Conservation (phyloP, 352 stramenopile genomes). For the Pythium rhizo-oryzae region DNA sequence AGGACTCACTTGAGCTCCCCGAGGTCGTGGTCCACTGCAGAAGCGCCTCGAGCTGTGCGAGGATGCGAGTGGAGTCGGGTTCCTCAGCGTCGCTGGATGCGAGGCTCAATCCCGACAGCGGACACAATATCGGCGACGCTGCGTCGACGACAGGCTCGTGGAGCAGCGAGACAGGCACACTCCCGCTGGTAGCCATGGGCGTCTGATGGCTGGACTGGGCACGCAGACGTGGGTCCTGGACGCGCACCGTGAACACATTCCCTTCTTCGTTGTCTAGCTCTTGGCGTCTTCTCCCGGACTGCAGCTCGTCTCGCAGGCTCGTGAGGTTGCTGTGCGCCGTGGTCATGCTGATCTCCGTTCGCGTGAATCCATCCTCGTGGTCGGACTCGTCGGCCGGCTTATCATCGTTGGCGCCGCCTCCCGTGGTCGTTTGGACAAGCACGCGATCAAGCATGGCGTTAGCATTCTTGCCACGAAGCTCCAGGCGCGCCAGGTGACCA, state of each 20-base stretch:
- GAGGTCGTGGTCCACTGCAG: slow-evolving; percentile 54
- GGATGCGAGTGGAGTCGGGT: slow-evolving; percentile 57
- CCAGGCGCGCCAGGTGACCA: slow-evolving; percentile 62
- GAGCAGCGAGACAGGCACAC: slow-evolving; percentile 29
- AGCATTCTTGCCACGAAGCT: slow-evolving; percentile 58
- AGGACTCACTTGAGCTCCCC: background rate
- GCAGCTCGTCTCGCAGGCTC: slow-evolving; percentile 7
- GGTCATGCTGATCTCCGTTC: background rate
- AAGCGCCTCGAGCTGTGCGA: slow-evolving; percentile 53
- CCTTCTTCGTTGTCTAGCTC: background rate
- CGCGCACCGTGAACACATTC: slow-evolving; percentile 38
- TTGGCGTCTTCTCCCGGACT: background rate
- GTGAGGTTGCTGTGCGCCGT: slow-evolving; percentile 22
- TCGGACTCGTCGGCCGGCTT: slow-evolving; percentile 31
- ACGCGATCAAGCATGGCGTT: slow-evolving; percentile 38
- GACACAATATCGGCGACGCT: slow-evolving; percentile 49
- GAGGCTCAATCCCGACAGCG: slow-evolving; percentile 51
- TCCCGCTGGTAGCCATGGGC: too few species aligned
- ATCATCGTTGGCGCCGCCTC: background rate
- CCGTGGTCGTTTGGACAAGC: background rate
- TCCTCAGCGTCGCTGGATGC: slow-evolving; percentile 53
- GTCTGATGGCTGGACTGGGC: background rate
- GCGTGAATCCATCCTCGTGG: slow-evolving; percentile 54
- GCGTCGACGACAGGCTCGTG: slow-evolving; percentile 48
- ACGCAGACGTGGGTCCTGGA: slow-evolving; percentile 51